These are phyloP conservation scores for Microsporum audouinii DNA, from an alignment of 2,329 filamentous ascomycete species.

Conservation along the genomic window DNA sequence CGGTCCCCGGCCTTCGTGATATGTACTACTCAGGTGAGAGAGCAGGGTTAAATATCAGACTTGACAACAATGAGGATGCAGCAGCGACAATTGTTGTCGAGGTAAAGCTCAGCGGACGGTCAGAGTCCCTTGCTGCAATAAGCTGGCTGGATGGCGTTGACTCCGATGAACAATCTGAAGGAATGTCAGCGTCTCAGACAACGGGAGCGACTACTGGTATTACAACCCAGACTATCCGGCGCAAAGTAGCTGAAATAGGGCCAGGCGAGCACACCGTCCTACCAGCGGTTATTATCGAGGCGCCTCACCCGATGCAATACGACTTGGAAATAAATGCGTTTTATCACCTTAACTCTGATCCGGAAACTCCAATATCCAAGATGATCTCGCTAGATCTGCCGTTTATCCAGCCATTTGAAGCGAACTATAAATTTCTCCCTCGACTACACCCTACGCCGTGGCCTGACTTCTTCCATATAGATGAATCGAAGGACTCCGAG, in stretches of 20 bases:
- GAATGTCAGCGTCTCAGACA: slow-evolving; percentile 15
- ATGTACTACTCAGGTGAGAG: slow-evolving; percentile 80
- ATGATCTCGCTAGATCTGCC: slow-evolving; percentile 56
- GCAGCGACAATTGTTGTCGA: slow-evolving; percentile 62
- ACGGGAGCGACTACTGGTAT: slow-evolving; percentile 9
- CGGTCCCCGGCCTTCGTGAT: slow-evolving; percentile 47
- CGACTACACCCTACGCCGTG: slow-evolving; percentile 65
- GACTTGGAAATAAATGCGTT: slow-evolving; percentile 60
- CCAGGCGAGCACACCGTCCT: slow-evolving; percentile 23
- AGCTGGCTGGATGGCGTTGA: slow-evolving; percentile 36
- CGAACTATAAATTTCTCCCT: slow-evolving; percentile 77
- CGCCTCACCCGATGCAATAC: slow-evolving; percentile 45
- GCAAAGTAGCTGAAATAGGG: slow-evolving; percentile 26
- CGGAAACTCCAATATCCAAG: slow-evolving; percentile 70
- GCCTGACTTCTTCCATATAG: slow-evolving; percentile 72
- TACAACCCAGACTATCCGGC: slow-evolving; percentile 17
- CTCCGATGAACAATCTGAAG: slow-evolving; percentile 11
- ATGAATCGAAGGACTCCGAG: slow-evolving; percentile 24
- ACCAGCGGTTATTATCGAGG: slow-evolving; percentile 41
- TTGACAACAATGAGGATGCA: slow-evolving; percentile 75
- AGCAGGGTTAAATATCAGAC: slow-evolving; percentile 55
- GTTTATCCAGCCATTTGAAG: slow-evolving; percentile 76
- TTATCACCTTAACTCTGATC: slow-evolving; percentile 70
- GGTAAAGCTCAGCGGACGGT: slow-evolving; percentile 51
- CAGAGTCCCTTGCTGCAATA: slow-evolving; percentile 36